phyloP scores from a whole-genome alignment of 495 filamentous ascomycete genomes.

The Cladorrhinum samala region DNA sequence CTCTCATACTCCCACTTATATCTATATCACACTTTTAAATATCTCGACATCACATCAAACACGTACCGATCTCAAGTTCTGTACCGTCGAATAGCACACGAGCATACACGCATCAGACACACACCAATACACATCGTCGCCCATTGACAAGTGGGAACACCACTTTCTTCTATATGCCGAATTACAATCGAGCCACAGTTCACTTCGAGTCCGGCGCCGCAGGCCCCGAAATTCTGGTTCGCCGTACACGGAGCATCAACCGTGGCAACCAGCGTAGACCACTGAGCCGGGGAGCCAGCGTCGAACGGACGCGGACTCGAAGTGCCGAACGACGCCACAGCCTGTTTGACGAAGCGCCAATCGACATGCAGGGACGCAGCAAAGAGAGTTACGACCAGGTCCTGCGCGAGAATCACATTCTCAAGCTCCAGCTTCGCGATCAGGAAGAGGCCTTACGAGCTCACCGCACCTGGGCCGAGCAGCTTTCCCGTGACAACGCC shows the following conservation, averaged over 20 bases:
- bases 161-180: not conserved
- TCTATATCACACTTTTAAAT: not conserved
- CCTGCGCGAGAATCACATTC: constrained; percentile 18
- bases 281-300: not conserved
- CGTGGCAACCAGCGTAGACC: not conserved
- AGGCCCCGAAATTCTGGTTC: not conserved
- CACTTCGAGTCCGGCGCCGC: not conserved
- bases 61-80: not conserved
- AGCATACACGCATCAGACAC: not conserved
- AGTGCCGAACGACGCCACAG: constrained; percentile 20
- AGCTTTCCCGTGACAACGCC: constrained; percentile 19
- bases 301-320: constrained; percentile 5
- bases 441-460: constrained; percentile 9
- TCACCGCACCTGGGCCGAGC: constrained; percentile 6
- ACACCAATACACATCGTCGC: not conserved
- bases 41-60: not conserved
- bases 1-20: not conserved
- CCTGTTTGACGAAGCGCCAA: constrained; percentile 14
- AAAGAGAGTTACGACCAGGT: constrained; percentile 13
- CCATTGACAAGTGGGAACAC: not conserved
- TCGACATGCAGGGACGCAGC: constrained; percentile 16
- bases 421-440: constrained; percentile 18
- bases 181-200: not conserved
- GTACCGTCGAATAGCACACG: not conserved
- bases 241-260: constrained; percentile 1